Conservation (phyloP, 2,329 filamentous ascomycete species). For the Anisogramma anomala region DNA sequence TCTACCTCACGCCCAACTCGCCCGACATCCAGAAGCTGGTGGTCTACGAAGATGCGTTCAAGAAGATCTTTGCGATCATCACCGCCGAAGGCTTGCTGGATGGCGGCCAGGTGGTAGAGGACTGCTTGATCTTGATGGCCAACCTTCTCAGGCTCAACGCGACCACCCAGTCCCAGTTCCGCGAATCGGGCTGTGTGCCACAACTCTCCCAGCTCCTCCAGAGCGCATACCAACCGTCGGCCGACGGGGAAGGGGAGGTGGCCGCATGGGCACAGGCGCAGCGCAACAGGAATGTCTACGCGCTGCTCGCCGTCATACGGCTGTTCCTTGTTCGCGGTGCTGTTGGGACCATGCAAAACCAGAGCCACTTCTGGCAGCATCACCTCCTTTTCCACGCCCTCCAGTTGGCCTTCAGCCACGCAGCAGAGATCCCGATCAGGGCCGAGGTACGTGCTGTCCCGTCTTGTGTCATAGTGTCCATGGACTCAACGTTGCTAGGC, state of each 20-base stretch:
- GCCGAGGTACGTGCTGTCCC: conserved; percentile 48
- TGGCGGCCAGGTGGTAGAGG: conserved; percentile 79
- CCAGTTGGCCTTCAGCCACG: conserved; percentile 67
- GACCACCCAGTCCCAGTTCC: conserved; percentile 88
- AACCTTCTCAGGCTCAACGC: conserved; percentile 79
- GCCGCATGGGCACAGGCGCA: conserved; percentile 67
- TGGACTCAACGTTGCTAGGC: conserved; percentile 39
- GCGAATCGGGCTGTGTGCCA: conserved; percentile 74
- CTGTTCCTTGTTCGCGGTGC: conserved; percentile 78
- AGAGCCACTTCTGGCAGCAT: conserved; percentile 73
- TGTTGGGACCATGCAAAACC: conserved; percentile 69
- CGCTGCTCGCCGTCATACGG: conserved; percentile 72
- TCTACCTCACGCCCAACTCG: conserved; percentile 75
- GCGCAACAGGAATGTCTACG: conserved; percentile 83
- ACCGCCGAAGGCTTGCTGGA: conserved; percentile 69
- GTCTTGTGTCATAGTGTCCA: conserved; percentile 7
- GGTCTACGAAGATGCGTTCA: conserved; percentile 89
- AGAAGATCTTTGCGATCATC: conserved; percentile 73
- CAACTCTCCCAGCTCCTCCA: conserved; percentile 60
- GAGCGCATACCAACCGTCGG: conserved; percentile 41
- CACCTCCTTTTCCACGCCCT: conserved; percentile 69
- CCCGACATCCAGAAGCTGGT: conserved; percentile 88
- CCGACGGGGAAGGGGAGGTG: conserved; percentile 45
- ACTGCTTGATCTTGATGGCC: conserved; percentile 80
- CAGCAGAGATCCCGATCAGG: conserved; percentile 64